Percentiles rank a stretch among this genome's conserved stretches.
These are phyloP conservation scores for Osmozyma mogii DNA, from an alignment of 805 yeast species.

Conservation along the genomic window DNA sequence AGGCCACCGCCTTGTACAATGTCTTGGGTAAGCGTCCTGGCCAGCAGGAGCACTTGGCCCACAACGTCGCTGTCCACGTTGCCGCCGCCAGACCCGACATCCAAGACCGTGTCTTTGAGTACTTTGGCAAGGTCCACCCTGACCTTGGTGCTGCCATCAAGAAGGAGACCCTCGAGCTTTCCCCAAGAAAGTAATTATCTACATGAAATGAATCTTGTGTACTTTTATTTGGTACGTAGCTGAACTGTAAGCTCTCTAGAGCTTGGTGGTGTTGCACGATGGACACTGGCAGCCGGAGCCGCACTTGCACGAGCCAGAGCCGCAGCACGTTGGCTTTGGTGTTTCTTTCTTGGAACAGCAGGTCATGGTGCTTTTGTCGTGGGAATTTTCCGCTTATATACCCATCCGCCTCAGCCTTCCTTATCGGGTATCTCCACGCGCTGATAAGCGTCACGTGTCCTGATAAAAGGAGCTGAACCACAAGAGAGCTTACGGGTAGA, in stretches of 20 bases:
- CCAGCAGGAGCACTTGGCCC: constrained; percentile 77
- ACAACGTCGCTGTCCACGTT: constrained; percentile 75
- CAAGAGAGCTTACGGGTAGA: too few species aligned
- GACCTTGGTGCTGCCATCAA: constrained; percentile 62
- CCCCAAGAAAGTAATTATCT: constrained; percentile 35
- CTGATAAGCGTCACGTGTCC: too few species aligned
- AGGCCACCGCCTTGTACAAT: constrained; percentile 71
- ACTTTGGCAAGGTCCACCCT: constrained; percentile 66
- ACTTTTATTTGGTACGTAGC: not conserved
- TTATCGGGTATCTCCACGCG: too few species aligned
- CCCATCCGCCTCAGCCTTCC: too few species aligned
- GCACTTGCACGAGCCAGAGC: constrained; percentile 33
- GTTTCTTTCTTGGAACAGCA: constrained; percentile 10
- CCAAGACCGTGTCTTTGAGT: constrained; percentile 71
- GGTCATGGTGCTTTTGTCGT: constrained; percentile 9
- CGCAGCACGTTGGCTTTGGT: constrained; percentile 17
- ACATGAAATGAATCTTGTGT: not conserved
- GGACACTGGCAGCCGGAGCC: constrained; percentile 33
- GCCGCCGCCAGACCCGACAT: constrained; percentile 61
- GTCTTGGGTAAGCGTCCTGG: constrained; percentile 71
- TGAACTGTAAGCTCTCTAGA: constrained; percentile 10
- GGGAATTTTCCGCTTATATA: too few species aligned
- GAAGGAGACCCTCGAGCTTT: constrained; percentile 47
- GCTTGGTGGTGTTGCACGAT: constrained; percentile 36
- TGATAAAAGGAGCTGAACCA: too few species aligned